Conservation (phyloP, 805 yeast species). For the Alloascoidea africana region DNA sequence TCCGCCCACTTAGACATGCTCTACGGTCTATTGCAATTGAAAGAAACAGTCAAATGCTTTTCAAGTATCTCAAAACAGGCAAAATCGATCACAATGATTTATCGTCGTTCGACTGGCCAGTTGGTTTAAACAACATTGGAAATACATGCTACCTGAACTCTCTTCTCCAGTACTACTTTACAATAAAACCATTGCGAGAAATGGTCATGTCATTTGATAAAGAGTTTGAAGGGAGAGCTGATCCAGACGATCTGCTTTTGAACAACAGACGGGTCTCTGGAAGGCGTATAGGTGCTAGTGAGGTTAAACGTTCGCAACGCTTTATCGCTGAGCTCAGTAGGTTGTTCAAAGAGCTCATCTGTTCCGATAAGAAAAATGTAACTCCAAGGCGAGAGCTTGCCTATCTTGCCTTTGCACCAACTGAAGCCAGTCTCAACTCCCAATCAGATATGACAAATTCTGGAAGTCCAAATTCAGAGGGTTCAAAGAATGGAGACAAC, state of each 20-base stretch:
- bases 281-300: conserved; percentile 57
- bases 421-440: no score
- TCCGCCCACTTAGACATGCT: conserved; percentile 41
- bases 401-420: conserved; percentile 52
- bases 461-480: no score
- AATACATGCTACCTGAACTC: conserved; percentile 93
- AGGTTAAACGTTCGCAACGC: conserved; percentile 69
- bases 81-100: conserved; percentile 1
- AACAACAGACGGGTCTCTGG: conserved; percentile 71
- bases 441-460: neutral
- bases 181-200: conserved; percentile 67
- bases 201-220: conserved; percentile 39
- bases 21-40: conserved; percentile 38
- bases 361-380: conserved; percentile 45
- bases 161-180: conserved; percentile 77
- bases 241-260: conserved; percentile 15
- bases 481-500: no score
- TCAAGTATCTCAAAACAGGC: conserved; percentile 47
- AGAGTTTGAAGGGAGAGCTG: conserved; percentile 3
- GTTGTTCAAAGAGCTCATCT: conserved; percentile 56
- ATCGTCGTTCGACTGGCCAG: conserved; percentile 41
- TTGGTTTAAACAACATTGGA: conserved; percentile 88
- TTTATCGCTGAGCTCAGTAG: conserved; percentile 61
- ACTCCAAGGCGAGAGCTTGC: conserved; percentile 78
- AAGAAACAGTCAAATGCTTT: conserved; percentile 39